Evolutionary conservation across 768 basidiomycete genomes (phyloP).

Genomic region (Agrocybe chaxingu): DNA sequence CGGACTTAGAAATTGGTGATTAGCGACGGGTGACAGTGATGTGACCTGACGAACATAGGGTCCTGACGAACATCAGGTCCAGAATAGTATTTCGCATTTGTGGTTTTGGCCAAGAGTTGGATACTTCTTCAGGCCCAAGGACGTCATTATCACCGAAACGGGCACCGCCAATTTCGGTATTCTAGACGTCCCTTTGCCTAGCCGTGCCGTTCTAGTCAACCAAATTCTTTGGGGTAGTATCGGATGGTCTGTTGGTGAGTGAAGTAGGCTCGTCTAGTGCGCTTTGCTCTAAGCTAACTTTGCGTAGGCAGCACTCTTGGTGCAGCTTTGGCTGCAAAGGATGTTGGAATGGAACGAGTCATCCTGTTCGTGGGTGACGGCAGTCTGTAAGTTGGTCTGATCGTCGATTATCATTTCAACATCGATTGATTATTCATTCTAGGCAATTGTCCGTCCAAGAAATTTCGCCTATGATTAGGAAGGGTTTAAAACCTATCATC

Average conservation of each 20-base stretch:
- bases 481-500: constrained; percentile 71
- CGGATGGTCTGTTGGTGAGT: constrained; percentile 74
- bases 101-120: constrained; percentile 81
- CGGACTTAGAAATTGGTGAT: no score
- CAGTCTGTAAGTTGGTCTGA: constrained; percentile 46
- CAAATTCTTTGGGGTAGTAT: constrained; percentile 90
- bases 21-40: no score
- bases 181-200: constrained; percentile 71
- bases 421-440: constrained; percentile 4
- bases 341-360: constrained; percentile 56
- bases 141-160: constrained; percentile 83
- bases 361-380: constrained; percentile 85
- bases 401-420: constrained; percentile 1
- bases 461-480: constrained; percentile 73
- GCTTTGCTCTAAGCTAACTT: not conserved
- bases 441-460: constrained; percentile 79
- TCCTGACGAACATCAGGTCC: no score
- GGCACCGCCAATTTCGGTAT: constrained; percentile 82
- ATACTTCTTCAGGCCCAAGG: constrained; percentile 62
- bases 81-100: constrained; percentile 75
- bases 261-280: not conserved
- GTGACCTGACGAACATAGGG: no score
- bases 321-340: constrained; percentile 71
- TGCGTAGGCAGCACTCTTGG: constrained; percentile 58
- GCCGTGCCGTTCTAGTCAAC: constrained; percentile 54